Conservation (phyloP, 345 rosid genomes). For the Chamaenerion angustifolium region DNA sequence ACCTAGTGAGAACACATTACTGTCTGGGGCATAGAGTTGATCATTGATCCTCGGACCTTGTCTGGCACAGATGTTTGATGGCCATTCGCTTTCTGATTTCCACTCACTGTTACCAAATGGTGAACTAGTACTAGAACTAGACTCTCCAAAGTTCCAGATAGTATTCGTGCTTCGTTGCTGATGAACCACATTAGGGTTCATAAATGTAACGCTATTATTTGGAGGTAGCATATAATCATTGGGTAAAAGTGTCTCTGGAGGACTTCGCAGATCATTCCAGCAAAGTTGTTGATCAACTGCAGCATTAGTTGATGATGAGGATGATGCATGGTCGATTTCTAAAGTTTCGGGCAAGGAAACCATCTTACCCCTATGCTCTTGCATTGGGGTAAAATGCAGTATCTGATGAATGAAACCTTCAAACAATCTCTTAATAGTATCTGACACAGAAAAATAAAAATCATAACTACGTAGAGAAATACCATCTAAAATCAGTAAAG, state of each 20-base stretch:
- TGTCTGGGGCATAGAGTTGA: constrained; percentile 19
- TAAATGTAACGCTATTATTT: constrained; percentile 20
- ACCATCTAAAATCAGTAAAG: too few relatives aligned
- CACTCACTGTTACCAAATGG: constrained; percentile 25
- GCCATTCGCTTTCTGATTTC: constrained; percentile 31
- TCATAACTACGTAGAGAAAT: too few relatives aligned
- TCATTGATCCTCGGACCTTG: constrained; percentile 27
- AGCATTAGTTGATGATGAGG: constrained; percentile 37
- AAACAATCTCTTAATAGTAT: too few relatives aligned
- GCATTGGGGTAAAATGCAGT: constrained; percentile 37
- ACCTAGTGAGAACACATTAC: constrained; percentile 12
- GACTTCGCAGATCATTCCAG: constrained; percentile 47
- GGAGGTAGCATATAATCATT: constrained; percentile 32
- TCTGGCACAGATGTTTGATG: constrained; percentile 16
- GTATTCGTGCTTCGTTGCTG: constrained; percentile 29
- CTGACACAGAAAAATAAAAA: too few relatives aligned
- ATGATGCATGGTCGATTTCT: constrained; percentile 61
- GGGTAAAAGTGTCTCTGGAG: constrained; percentile 30
- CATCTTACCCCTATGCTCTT: constrained; percentile 63
- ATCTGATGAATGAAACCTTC: not conserved
- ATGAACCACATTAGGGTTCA: constrained; percentile 30
- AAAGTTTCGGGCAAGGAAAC: constrained; percentile 67
- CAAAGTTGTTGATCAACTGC: constrained; percentile 46
- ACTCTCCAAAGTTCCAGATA: constrained; percentile 38
- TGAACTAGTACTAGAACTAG: constrained; percentile 38